Evolutionary conservation across 2,329 filamentous ascomycete species (phyloP).

Genomic region (Chaetomium sp.): DNA sequence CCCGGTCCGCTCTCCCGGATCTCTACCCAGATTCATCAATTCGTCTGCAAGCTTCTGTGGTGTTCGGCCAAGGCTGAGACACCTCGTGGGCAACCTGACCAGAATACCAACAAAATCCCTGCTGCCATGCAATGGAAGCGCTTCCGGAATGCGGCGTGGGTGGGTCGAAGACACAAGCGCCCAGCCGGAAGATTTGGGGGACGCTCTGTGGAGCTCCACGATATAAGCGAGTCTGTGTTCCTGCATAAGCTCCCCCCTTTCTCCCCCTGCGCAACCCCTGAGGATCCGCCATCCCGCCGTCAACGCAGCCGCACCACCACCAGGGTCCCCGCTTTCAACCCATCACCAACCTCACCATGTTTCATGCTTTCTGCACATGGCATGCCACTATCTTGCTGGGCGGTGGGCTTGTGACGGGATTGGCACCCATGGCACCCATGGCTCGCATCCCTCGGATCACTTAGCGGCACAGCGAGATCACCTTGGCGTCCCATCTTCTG

Average conservation of each 20-base stretch:
- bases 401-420: neutral
- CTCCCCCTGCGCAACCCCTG: constrained; percentile 12
- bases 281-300: constrained; percentile 8
- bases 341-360: constrained; percentile 30
- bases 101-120: constrained; percentile 8
- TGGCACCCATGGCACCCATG: constrained; percentile 16
- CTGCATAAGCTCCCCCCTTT: constrained; percentile 22
- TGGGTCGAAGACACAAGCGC: constrained; percentile 3
- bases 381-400: constrained; percentile 8
- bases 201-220: constrained; percentile 20
- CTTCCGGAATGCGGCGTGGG: constrained; percentile 16
- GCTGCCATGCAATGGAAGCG: constrained; percentile 14
- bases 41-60: neutral
- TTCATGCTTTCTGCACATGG: constrained; percentile 28
- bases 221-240: constrained; percentile 27
- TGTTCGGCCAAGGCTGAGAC: constrained; percentile 1
- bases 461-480: constrained; percentile 12
- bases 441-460: constrained; percentile 22
- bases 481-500: constrained; percentile 16
- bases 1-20: neutral
- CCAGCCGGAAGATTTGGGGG: constrained; percentile 21
- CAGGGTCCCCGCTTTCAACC: constrained; percentile 25
- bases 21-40: neutral
- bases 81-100: neutral
- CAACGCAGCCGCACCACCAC: constrained; percentile 24